These are phyloP conservation scores for Populus simonii DNA, from an alignment of 345 rosid genomes.

Conservation along the genomic window DNA sequence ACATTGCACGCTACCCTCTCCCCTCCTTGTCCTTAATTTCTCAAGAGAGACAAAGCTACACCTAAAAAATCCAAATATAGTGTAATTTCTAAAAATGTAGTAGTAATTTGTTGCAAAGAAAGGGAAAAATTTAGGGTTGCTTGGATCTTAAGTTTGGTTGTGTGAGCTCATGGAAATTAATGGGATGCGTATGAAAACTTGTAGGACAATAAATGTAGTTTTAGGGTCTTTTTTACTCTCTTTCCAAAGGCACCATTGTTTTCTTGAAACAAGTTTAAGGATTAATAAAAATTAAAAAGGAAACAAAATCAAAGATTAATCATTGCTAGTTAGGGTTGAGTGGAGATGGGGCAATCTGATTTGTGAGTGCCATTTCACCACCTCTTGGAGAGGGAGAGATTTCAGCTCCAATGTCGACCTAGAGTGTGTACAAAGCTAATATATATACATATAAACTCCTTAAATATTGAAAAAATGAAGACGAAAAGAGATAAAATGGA, in stretches of 20 bases:
- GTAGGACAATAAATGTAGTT: conserved; percentile 41
- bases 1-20: background rate
- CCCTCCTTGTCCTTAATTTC: conserved; percentile 10
- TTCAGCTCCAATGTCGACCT: conserved; percentile 65
- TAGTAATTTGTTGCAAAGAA: background rate
- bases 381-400: conserved; percentile 20
- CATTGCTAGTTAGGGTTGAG: conserved; percentile 43
- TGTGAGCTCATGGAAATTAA: conserved; percentile 11
- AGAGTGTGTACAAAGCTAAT: conserved; percentile 61
- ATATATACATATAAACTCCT: no score
- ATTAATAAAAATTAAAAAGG: background rate
- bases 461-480: background rate
- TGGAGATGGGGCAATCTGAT: conserved; percentile 63
- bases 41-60: conserved; percentile 5
- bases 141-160: conserved; percentile 59
- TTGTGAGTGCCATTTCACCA: conserved; percentile 24
- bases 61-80: conserved; percentile 26
- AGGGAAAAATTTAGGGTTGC: conserved; percentile 35
- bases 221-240: conserved; percentile 28
- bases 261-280: conserved; percentile 17
- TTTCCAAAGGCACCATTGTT: conserved; percentile 20
- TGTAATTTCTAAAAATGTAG: background rate
- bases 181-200: conserved; percentile 28
- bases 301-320: conserved; percentile 7
- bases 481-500: background rate